phyloP scores from a whole-genome alignment of 805 yeast genomes.

The Candida odintsovae region DNA sequence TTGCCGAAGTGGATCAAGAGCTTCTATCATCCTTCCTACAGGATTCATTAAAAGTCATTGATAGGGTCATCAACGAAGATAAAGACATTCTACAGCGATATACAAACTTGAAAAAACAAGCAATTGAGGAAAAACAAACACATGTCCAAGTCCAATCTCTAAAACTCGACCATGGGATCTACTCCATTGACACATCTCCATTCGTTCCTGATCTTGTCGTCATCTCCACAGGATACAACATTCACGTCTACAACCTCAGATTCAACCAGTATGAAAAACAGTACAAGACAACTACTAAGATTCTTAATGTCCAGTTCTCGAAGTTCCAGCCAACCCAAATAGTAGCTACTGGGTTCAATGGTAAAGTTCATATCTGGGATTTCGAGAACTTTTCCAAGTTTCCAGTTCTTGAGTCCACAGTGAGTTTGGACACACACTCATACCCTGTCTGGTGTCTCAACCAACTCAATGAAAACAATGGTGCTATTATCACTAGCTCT shows the following conservation, averaged over 20 bases:
- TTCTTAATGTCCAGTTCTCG: constrained; percentile 37
- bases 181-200: constrained; percentile 15
- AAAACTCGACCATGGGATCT: constrained; percentile 9
- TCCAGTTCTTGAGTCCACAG: constrained; percentile 15
- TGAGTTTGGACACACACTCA: constrained; percentile 16
- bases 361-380: constrained; percentile 49
- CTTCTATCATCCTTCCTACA: constrained; percentile 14
- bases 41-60: constrained; percentile 20
- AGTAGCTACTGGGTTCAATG: constrained; percentile 44
- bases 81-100: constrained; percentile 20
- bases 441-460: constrained; percentile 19
- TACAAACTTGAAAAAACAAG: constrained; percentile 10
- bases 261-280: constrained; percentile 29
- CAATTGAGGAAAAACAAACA: constrained; percentile 9
- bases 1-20: constrained; percentile 4
- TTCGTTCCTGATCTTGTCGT: constrained; percentile 16
- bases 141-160: constrained; percentile 3
- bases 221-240: constrained; percentile 11
- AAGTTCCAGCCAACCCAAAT: constrained; percentile 32
- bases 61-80: constrained; percentile 23
- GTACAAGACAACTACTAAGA: constrained; percentile 34
- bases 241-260: constrained; percentile 19
- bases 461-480: constrained; percentile 18
- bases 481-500: constrained; percentile 21
- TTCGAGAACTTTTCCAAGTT: constrained; percentile 4